Evolutionary conservation across 352 stramenopile species (phyloP).

Genomic region (Phytophthora macrochlamydospora): DNA sequence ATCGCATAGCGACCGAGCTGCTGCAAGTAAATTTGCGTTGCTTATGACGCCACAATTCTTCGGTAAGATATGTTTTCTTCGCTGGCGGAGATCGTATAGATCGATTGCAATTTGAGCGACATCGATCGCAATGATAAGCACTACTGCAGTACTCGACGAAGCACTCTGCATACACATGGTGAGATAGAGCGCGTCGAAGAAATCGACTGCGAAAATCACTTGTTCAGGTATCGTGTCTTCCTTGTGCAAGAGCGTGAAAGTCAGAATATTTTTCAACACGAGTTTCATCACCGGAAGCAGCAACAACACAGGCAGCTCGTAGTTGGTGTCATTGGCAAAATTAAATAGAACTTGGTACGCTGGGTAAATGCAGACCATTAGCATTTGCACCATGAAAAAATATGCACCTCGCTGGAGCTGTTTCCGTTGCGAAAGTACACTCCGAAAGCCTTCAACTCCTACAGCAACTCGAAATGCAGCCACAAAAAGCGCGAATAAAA

Average conservation of each 20-base stretch:
- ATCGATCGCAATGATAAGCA: slow-evolving; percentile 1
- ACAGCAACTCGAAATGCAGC: background rate
- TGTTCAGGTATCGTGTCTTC: slow-evolving; percentile 14
- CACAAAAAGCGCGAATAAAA: slow-evolving; percentile 2
- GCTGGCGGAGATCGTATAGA: background rate
- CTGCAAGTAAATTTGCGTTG: background rate
- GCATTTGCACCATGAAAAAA: slow-evolving; percentile 5
- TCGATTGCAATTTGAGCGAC: slow-evolving; percentile 1
- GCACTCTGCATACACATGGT: slow-evolving; percentile 8
- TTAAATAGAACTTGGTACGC: slow-evolving; percentile 14
- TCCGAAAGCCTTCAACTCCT: background rate
- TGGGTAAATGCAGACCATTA: slow-evolving; percentile 11
- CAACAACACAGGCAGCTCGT: slow-evolving; percentile 5
- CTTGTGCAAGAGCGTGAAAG: slow-evolving; percentile 6
- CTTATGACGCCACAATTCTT: background rate
- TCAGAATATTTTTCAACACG: slow-evolving; percentile 10
- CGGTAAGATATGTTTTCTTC: slow-evolving; percentile 4
- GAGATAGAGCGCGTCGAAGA: slow-evolving; percentile 10
- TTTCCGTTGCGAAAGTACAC: slow-evolving; percentile 5
- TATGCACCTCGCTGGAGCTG: background rate
- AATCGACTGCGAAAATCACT: slow-evolving; percentile 13
- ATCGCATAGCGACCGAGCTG: slow-evolving; percentile 1
- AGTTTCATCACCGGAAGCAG: slow-evolving; percentile 10
- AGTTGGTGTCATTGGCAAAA: background rate
- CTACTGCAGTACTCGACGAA: slow-evolving; percentile 2